Conservation (phyloP, 257 asterid genomes). For the Petrea volubilis region DNA sequence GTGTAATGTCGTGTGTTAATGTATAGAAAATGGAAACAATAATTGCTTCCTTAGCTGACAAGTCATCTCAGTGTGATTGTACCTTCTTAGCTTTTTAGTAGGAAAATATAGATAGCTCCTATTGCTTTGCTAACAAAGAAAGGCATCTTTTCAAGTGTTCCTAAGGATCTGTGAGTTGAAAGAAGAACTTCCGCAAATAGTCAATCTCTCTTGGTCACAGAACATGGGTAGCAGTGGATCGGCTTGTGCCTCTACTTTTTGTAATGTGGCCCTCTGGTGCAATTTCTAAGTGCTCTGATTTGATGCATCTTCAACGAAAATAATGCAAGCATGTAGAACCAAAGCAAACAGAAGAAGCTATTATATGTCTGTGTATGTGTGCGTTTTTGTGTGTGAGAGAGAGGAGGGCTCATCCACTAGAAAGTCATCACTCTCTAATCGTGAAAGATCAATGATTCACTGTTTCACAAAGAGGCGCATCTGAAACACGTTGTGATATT, state of each 20-base stretch:
- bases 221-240: not conserved
- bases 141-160: not conserved
- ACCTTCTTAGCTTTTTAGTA: too few species aligned
- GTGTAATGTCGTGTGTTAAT: too few species aligned
- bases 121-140: not conserved
- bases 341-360: not conserved
- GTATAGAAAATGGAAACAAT: too few species aligned
- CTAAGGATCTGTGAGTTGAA: not conserved
- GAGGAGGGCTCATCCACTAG: not conserved
- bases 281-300: not conserved
- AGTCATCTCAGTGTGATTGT: too few species aligned
- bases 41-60: too few species aligned
- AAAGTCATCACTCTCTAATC: not conserved
- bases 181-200: not conserved
- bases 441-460: not conserved
- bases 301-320: conserved; percentile 12
- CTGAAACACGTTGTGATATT: not conserved
- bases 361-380: not conserved
- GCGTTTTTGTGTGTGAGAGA: not conserved
- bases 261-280: not conserved
- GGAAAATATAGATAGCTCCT: too few species aligned
- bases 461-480: not conserved
- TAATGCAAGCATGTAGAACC: not conserved
- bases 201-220: not conserved
- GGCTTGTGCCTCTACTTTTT: not conserved